Percentiles rank a stretch among this genome's conserved stretches.
Conservation (phyloP, 1,284 basidiomycete species). For the Apiotrichum porosum region DNA sequence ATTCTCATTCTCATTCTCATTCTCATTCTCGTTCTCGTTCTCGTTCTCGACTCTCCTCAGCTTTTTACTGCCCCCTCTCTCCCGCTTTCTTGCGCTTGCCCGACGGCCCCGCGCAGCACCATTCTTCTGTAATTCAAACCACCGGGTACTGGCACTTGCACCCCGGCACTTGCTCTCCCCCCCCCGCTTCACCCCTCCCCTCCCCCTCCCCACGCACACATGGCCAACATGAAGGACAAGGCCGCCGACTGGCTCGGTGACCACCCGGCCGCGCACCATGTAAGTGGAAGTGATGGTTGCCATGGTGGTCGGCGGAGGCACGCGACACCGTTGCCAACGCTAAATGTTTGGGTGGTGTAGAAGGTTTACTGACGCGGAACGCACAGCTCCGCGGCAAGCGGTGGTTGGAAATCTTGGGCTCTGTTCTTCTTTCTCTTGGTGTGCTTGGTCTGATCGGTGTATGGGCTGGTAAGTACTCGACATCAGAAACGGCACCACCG, state of each 20-base stretch:
- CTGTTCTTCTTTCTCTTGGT: slow-evolving; percentile 9
- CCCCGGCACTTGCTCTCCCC: too few relatives aligned
- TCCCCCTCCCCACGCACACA: neutral
- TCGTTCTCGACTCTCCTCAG: too few relatives aligned
- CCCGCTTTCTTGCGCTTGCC: too few relatives aligned
- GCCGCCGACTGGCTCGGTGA: slow-evolving; percentile 15
- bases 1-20: too few relatives aligned
- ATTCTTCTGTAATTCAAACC: too few relatives aligned
- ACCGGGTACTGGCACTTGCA: too few relatives aligned
- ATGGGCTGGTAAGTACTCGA: slow-evolving; percentile 19
- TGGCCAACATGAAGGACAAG: slow-evolving; percentile 12
- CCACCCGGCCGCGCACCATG: slow-evolving; percentile 11
- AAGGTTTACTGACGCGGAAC: neutral
- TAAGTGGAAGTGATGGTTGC: neutral
- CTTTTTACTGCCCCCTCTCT: too few relatives aligned
- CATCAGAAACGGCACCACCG: too few relatives aligned
- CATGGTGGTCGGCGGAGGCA: neutral
- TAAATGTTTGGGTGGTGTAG: too few relatives aligned
- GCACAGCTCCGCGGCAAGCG: slow-evolving; percentile 16
- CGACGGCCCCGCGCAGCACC: too few relatives aligned
- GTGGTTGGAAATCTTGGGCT: slow-evolving; percentile 7
- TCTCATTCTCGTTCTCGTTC: too few relatives aligned
- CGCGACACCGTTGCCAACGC: too few relatives aligned
- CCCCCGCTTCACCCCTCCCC: neutral
- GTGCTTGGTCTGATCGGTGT: slow-evolving; percentile 15